Conservation (phyloP, 2,329 filamentous ascomycete species). For the Colletotrichum cordylinicola region DNA sequence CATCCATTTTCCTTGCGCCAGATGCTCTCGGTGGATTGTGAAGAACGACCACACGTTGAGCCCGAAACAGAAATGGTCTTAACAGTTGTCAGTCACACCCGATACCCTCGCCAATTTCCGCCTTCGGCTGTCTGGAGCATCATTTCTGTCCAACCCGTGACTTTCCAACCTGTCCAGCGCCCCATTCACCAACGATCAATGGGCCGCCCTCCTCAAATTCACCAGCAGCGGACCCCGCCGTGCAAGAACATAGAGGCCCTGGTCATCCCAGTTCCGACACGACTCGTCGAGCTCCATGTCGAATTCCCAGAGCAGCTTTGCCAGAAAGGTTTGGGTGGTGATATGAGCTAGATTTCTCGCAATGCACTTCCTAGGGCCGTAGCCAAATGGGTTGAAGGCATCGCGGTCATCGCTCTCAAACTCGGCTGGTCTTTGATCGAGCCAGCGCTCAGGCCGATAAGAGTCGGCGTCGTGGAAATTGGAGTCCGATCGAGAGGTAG, state of each 20-base stretch:
- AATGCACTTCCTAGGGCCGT: slow-evolving; percentile 45
- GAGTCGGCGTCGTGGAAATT: background rate
- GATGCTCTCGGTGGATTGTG: background rate
- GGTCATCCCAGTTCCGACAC: background rate
- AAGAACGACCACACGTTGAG: background rate
- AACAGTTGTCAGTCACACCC: too few species aligned
- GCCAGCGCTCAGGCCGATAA: background rate
- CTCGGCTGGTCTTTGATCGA: background rate
- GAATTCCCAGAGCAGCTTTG: background rate
- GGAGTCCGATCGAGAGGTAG: background rate
- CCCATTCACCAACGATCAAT: background rate
- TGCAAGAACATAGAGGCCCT: background rate
- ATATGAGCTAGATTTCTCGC: slow-evolving; percentile 38
- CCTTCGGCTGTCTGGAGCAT: background rate
- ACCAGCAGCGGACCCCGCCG: background rate
- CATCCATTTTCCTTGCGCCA: background rate
- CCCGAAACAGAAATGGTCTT: background rate
- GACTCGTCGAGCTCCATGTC: background rate
- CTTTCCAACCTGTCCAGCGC: background rate
- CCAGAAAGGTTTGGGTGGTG: background rate
- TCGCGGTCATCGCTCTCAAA: slow-evolving; percentile 24
- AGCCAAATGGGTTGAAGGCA: slow-evolving; percentile 41
- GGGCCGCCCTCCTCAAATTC: background rate
- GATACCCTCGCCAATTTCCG: background rate
- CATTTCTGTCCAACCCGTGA: background rate